Base-by-base conservation (phyloP, 148 eudicot species). In the Rhododendron ferrugineum region DNA sequence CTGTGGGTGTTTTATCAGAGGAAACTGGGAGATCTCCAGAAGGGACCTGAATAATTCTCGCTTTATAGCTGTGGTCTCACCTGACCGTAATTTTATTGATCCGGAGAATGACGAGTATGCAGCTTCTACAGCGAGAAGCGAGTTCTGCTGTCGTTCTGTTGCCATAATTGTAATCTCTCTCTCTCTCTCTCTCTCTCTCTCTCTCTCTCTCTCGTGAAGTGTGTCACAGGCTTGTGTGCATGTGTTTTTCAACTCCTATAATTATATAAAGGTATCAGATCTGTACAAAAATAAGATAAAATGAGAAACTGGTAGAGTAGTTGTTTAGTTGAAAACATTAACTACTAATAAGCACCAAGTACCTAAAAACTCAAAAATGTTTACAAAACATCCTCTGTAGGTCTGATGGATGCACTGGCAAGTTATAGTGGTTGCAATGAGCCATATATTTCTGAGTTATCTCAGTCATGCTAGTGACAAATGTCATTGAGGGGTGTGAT, bases 1-100 rank as follows among this genome's bases (percentile, higher is more conserved):
- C 47, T 15, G 23, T 26, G 77, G 66, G 20, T 74, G 44, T 56
- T 82, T 88, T 30, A 49, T 83, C 93, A 96, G 98, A 92, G 93
- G 98, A 86, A 93, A 88, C 85, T 95, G 96, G 96, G 91, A 83
- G 83, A 89, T 95, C 54, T 82, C 88, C 66, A 89, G 98, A 87
- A 91, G 96, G 84, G 94, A 92, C 82, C 64, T 89, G 73, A 87
- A 84, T 82, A 90, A 91, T 85, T 86, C 93, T 81, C 96, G 85
- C 42, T 60, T 92, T 50, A 82, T 90, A 77, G 84, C 91, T 64
- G 87, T 91, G 89, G 94, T 91, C 72, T 85, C 98, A 70, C 85
- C 92, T 56, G 94, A 94, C 52, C 89, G 85, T 13, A 84, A 89
- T 85, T 87, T 89, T 47, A 86, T 86, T 15, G 88, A 87, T 84